Evolutionary conservation across 208 protist genomes (phyloP).

Genomic region (Crithidia thermophila): DNA sequence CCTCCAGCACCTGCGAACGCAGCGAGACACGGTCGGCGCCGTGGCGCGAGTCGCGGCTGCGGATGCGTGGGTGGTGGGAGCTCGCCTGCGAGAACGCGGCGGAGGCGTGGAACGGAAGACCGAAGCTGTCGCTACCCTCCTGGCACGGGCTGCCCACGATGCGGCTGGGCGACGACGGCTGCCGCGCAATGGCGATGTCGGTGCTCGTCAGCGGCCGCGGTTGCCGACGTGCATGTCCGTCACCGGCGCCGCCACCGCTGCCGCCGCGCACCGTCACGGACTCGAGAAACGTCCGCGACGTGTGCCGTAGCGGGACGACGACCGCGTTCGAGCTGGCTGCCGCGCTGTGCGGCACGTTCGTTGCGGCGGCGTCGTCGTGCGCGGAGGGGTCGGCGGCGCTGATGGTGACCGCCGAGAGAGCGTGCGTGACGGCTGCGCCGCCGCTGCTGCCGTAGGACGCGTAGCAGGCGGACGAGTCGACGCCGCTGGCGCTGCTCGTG

Average conservation of each 20-base stretch:
- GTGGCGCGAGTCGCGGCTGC: conserved; percentile 2
- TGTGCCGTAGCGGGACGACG: conserved; percentile 2
- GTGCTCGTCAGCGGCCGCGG: background rate
- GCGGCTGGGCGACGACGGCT: conserved; percentile 5
- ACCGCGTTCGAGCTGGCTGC: background rate
- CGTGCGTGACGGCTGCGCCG: no score
- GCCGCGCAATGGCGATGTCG: no score
- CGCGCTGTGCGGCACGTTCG: no score
- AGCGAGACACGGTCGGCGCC: background rate
- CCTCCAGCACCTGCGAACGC: conserved; percentile 7
- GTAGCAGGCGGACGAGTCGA: no score
- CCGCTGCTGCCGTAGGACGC: no score
- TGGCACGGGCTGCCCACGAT: background rate
- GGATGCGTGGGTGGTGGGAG: background rate
- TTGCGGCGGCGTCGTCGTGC: no score
- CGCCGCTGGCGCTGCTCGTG: no score
- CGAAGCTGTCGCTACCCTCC: background rate
- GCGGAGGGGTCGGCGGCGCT: no score
- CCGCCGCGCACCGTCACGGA: background rate
- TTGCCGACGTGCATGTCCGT: background rate
- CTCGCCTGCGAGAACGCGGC: no score
- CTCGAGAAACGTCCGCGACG: conserved; percentile 2
- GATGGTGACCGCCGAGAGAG: no score
- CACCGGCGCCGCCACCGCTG: no score
- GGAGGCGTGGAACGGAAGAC: no score